phyloP scores from a whole-genome alignment of 371 early-diverging fungal genomes.

The Syncephalastrum sp. region DNA sequence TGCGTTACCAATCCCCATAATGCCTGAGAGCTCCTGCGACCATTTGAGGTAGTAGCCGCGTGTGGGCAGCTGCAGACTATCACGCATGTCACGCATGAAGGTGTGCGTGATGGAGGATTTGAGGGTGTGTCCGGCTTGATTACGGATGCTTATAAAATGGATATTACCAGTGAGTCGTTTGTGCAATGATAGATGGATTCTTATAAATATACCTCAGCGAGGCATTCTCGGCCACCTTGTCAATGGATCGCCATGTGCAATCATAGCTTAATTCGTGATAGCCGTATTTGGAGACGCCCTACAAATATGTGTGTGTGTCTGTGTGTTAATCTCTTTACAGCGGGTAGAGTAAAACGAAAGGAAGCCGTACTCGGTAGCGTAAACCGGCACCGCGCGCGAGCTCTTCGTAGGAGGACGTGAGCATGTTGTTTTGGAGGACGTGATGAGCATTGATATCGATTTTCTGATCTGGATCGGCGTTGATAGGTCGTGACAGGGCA shows the following conservation, averaged over 20 bases:
- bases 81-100: conserved; percentile 70
- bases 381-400: conserved; percentile 39
- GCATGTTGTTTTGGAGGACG: conserved; percentile 44
- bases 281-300: conserved; percentile 53
- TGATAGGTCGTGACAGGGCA: conserved; percentile 39
- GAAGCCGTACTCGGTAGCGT: conserved; percentile 29
- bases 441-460: conserved; percentile 47
- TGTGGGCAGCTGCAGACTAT: conserved; percentile 77
- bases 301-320: background rate
- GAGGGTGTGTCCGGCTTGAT: conserved; percentile 85
- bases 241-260: conserved; percentile 78
- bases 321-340: background rate
- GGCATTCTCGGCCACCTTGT: conserved; percentile 68
- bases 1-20: conserved; percentile 76
- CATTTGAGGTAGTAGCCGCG: conserved; percentile 68
- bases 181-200: no score
- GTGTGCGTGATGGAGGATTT: conserved; percentile 79
- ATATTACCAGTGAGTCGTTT: no score
- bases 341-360: background rate
- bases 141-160: conserved; percentile 62
- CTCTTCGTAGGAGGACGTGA: conserved; percentile 45
- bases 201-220: conserved; percentile 60
- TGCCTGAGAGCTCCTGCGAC: conserved; percentile 78
- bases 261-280: conserved; percentile 75
- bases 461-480: conserved; percentile 45